Evolutionary conservation across 805 yeast species (phyloP), one percentile per base, ranked within the genome.

Genomic region (Kluyveromyces dobzhanskii): DNA sequence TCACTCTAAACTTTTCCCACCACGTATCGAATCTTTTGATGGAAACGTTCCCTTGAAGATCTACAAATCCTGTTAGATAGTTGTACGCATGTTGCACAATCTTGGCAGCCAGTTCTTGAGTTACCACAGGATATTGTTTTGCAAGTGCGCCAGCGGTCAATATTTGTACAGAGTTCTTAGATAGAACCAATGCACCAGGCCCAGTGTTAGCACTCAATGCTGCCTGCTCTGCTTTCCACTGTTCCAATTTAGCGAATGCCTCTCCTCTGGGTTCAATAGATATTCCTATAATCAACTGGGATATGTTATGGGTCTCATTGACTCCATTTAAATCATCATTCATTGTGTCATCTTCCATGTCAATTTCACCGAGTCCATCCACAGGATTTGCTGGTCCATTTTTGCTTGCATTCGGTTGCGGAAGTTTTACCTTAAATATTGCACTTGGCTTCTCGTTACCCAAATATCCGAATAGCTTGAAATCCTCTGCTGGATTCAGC

Each of bases 51-150:
- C 95, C 94, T 17, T 73, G 67, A 4, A 65, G 57, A 53, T 86
- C 95, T 6, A 86, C 73, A 56, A 88, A 90, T n/a, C 97, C 85
- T 2, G 94, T 78, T 35, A 90, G 62, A 56, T 75, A 92, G 56
- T 92, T 88, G 62, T 90, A 92, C 1, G 97, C 97, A 59, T 92
- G 86, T 28, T 79, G 79, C 16, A 92, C 94, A 41, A 92, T 86
- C 56, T 84, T 85, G 44, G 83, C 85, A 1, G 97, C 96, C 41
- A 90, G 59, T 0, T 64, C 63, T 2, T 86, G 82, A 2, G 78
- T 70, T 17, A 66, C 58, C 8, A 57, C 48, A 2, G 77, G 69
- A 19, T 67, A 55, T 4, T 60, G 41, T n/a, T 44, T 41, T 46
- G 64, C 51, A 50, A 56, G 38, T 50, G 53, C 53, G 35, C 62